These are phyloP conservation scores for Dendryphion nanum DNA, from an alignment of 2,329 filamentous ascomycete genomes.

Conservation along the genomic window DNA sequence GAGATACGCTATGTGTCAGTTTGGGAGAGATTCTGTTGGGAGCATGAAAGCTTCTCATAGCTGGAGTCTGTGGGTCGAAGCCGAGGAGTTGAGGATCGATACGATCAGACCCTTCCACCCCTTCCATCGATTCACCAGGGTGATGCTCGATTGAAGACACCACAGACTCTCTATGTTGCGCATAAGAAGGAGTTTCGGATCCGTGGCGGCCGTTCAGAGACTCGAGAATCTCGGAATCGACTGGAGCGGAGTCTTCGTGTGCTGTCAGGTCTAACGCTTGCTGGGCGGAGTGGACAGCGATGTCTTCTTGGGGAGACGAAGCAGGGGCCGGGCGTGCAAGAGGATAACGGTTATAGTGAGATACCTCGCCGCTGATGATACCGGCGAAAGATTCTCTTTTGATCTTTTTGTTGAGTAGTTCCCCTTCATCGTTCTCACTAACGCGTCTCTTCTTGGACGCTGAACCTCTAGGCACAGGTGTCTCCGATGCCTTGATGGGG, in stretches of 20 bases:
- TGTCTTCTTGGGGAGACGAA: neutral
- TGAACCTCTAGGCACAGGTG: slow-evolving; percentile 58
- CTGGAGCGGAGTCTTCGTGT: neutral
- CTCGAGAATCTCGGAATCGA: neutral
- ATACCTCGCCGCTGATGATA: slow-evolving; percentile 20
- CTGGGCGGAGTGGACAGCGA: neutral
- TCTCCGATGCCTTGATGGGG: slow-evolving; percentile 61
- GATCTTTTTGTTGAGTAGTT: slow-evolving; percentile 22
- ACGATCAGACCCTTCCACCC: slow-evolving; percentile 9
- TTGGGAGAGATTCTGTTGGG: neutral
- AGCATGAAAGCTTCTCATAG: neutral
- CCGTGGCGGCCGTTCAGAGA: neutral
- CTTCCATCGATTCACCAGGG: slow-evolving; percentile 15
- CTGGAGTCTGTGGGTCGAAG: neutral
- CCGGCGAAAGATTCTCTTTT: slow-evolving; percentile 25
- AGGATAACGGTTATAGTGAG: slow-evolving; percentile 14
- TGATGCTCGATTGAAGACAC: slow-evolving; percentile 35
- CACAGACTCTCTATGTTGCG: slow-evolving; percentile 17
- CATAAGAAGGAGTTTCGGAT: neutral
- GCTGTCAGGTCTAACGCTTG: neutral
- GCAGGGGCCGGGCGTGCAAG: slow-evolving; percentile 4
- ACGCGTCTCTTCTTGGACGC: slow-evolving; percentile 55
- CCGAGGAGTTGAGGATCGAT: slow-evolving; percentile 7
- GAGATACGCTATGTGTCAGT: neutral
- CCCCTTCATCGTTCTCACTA: slow-evolving; percentile 24